These are phyloP conservation scores for Myriosclerotinia curreyana DNA, from an alignment of 2,329 filamentous ascomycete genomes.

Conservation along the genomic window DNA sequence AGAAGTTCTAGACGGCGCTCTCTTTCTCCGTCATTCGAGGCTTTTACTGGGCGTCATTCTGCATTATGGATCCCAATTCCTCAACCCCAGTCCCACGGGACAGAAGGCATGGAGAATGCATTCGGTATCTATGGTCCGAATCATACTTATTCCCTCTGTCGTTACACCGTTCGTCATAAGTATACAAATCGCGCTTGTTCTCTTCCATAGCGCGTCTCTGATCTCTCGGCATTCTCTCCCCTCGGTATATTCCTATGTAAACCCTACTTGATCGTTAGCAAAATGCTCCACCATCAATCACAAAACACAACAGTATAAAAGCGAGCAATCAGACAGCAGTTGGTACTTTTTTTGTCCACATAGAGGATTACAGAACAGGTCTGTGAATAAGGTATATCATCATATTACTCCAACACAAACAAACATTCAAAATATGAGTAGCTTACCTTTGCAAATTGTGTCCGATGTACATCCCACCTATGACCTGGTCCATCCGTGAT, in stretches of 20 bases:
- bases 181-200: neutral
- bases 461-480: neutral
- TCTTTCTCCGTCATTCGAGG: neutral
- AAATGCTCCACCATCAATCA: neutral
- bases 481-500: slow-evolving; percentile 79
- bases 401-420: slow-evolving; percentile 48
- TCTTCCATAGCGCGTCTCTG: neutral
- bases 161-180: neutral
- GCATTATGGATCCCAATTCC: neutral
- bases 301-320: slow-evolving; percentile 7
- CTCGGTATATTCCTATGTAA: neutral
- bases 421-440: slow-evolving; percentile 20
- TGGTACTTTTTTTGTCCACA: slow-evolving; percentile 72
- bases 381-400: slow-evolving; percentile 74
- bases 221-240: neutral
- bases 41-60: neutral
- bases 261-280: slow-evolving; percentile 21
- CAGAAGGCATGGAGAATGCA: neutral
- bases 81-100: neutral
- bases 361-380: slow-evolving; percentile 72
- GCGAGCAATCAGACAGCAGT: slow-evolving; percentile 70
- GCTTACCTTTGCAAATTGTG: neutral
- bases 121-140: neutral
- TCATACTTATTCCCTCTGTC: neutral
- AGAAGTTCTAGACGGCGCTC: neutral